A percentile compares a stretch with the other conserved stretches of the same genome.
Evolutionary conservation across 2,329 filamentous ascomycete species (phyloP).

Genomic region (Cytospora mali): DNA sequence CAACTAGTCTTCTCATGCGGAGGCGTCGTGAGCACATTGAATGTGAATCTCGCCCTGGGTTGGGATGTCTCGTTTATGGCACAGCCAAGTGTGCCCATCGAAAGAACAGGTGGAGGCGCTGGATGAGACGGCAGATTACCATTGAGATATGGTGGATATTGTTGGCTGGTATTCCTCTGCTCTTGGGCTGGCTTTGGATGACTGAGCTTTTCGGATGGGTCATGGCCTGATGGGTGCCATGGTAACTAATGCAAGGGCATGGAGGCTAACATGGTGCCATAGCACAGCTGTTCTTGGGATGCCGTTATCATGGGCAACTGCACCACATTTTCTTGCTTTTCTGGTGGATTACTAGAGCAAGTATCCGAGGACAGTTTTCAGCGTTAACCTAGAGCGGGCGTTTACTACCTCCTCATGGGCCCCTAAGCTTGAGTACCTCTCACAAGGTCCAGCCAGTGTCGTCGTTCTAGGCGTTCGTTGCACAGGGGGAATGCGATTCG

Average conservation of each 20-base stretch:
- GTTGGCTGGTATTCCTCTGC: constrained; percentile 45
- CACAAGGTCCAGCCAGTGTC: no score
- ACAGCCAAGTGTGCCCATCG: constrained; percentile 52
- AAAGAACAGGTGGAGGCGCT: constrained; percentile 44
- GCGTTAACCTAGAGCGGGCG: no score
- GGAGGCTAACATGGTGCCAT: neutral
- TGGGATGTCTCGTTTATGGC: constrained; percentile 59
- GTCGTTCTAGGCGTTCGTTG: no score
- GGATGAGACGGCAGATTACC: constrained; percentile 48
- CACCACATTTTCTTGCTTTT: neutral
- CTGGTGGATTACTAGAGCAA: neutral
- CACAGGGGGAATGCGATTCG: no score
- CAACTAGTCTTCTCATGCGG: constrained; percentile 58
- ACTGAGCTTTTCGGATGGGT: constrained; percentile 29
- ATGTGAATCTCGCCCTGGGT: constrained; percentile 59
- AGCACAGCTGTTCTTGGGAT: no score
- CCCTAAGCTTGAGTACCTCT: no score
- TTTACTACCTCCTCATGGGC: no score
- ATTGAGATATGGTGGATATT: constrained; percentile 54
- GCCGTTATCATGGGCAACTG: neutral
- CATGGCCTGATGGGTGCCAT: neutral
- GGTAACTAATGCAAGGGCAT: no score
- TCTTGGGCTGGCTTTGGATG: constrained; percentile 45
- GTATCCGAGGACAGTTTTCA: no score
- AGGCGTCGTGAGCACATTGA: constrained; percentile 62